Evolutionary conservation across 202 grass and related monocot genomes (phyloP).

Genomic region (Panicum hallii): DNA sequence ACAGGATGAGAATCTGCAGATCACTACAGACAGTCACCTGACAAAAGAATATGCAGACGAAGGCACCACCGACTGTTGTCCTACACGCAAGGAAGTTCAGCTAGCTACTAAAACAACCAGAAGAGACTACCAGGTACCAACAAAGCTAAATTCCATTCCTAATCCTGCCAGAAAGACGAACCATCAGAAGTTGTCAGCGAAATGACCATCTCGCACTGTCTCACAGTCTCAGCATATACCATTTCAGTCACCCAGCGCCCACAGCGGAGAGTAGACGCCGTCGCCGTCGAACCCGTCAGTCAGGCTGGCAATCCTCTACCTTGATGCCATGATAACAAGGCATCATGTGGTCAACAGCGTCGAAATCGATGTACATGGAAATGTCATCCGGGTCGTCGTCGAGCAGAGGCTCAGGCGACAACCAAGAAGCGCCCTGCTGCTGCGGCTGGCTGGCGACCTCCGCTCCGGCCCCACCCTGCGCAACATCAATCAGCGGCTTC

Average conservation of each 20-base stretch:
- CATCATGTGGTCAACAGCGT: slow-evolving; percentile 22
- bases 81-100: neutral
- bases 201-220: neutral
- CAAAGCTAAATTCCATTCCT: neutral
- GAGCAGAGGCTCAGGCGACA: neutral
- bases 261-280: slow-evolving; percentile 32
- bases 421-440: slow-evolving; percentile 24
- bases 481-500: slow-evolving; percentile 26
- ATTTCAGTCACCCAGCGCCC: slow-evolving; percentile 39
- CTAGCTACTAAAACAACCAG: neutral
- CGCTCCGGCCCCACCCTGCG: neutral
- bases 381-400: slow-evolving; percentile 45
- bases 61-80: neutral
- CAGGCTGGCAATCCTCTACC: slow-evolving; percentile 11
- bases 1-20: neutral
- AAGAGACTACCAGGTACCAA: neutral
- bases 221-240: neutral
- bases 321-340: slow-evolving; percentile 23
- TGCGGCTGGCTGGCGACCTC: neutral
- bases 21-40: neutral
- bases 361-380: slow-evolving; percentile 41
- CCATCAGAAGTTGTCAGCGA: slow-evolving; percentile 31
- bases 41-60: neutral
- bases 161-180: slow-evolving; percentile 9
- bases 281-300: slow-evolving; percentile 20